phyloP scores from a whole-genome alignment of 306 rosid genomes.

The Dicorynia guianensis region DNA sequence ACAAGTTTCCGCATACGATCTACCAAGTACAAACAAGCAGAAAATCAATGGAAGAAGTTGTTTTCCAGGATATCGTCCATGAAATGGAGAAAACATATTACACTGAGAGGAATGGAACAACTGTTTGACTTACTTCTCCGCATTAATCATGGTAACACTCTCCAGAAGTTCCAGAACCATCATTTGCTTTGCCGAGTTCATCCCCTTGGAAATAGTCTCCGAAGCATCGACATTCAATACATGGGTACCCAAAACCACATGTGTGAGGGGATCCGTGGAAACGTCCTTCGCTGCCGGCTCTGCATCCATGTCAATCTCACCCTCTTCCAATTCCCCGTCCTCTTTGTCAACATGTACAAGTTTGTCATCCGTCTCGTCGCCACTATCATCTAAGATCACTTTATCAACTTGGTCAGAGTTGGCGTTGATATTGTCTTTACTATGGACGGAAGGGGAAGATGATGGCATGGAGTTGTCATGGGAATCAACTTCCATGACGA shows the following conservation, averaged over 20 bases:
- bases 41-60: constrained; percentile 32
- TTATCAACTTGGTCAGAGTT: constrained; percentile 36
- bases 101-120: constrained; percentile 37
- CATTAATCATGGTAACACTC: constrained; percentile 58
- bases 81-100: constrained; percentile 14
- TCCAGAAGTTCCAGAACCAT: constrained; percentile 56
- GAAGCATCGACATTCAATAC: constrained; percentile 27
- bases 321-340: constrained; percentile 97
- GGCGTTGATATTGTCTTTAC: constrained; percentile 25
- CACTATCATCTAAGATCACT: constrained; percentile 44
- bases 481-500: constrained; percentile 67
- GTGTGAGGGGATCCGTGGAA: no score
- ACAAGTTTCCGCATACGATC: constrained; percentile 76
- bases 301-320: constrained; percentile 96
- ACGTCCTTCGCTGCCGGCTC: constrained; percentile 39
- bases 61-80: not conserved
- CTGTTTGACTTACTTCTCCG: constrained; percentile 76
- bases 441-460: constrained; percentile 36
- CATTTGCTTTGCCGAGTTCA: constrained; percentile 45
- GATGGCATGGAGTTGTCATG: constrained; percentile 49
- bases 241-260: constrained; percentile 23
- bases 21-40: constrained; percentile 57
- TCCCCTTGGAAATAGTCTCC: constrained; percentile 40
- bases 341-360: constrained; percentile 67
- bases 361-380: constrained; percentile 51